Conservation (phyloP, 805 yeast species). For the Wickerhamiella musiphila region DNA sequence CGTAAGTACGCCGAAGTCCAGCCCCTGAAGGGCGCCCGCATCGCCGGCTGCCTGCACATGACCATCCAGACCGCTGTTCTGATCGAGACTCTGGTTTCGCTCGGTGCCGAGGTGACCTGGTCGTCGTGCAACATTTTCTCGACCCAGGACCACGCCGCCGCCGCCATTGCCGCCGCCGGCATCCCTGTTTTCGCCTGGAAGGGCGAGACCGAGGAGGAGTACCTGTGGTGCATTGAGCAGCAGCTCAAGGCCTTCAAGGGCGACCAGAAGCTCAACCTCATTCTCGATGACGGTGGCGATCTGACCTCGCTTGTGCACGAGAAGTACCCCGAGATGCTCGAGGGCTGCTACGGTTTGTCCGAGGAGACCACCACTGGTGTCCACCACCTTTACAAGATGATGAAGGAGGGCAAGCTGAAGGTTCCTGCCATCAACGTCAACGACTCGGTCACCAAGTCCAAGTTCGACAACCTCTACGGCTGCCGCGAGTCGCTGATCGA, state of each 20-base stretch:
- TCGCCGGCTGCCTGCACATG: slow-evolving; percentile 99
- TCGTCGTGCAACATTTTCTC: slow-evolving; percentile 98
- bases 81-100: slow-evolving; percentile 90
- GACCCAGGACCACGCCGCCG: slow-evolving; percentile 99
- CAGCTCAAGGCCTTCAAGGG: slow-evolving; percentile 97
- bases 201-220: slow-evolving; percentile 99
- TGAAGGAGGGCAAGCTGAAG: slow-evolving; percentile 69
- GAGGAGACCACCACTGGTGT: slow-evolving; percentile 99
- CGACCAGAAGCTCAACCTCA: slow-evolving; percentile 84
- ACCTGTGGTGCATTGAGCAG: slow-evolving; percentile 98
- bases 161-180: slow-evolving; percentile 98
- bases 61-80: slow-evolving; percentile 98
- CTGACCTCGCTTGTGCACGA: slow-evolving; percentile 92
- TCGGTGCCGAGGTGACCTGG: slow-evolving; percentile 99
- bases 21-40: slow-evolving; percentile 96
- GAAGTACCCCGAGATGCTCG: slow-evolving; percentile 94
- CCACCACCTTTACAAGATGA: slow-evolving; percentile 94
- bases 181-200: slow-evolving; percentile 99
- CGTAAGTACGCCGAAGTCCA: slow-evolving; percentile 76
- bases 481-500: slow-evolving; percentile 97
- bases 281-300: slow-evolving; percentile 99
- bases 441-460: slow-evolving; percentile 97
- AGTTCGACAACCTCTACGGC: slow-evolving; percentile 98
- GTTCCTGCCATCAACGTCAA: slow-evolving; percentile 99
- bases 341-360: slow-evolving; percentile 86